phyloP scores from a whole-genome alignment of 352 stramenopile species.

The Pythium rishiriense region DNA sequence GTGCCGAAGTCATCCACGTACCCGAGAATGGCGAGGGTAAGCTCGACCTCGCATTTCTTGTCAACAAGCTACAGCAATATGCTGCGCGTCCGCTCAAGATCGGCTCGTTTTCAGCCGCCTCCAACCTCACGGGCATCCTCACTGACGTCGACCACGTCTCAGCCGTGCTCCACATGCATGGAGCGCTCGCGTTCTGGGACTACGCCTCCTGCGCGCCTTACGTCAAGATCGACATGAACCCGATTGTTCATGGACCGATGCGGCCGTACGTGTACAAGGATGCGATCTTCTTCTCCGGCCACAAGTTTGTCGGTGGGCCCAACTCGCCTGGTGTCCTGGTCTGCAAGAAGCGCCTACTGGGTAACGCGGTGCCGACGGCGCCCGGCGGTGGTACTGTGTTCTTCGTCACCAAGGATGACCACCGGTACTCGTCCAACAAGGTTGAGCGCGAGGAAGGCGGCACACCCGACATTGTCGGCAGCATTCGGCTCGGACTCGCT shows the following conservation, averaged over 20 bases:
- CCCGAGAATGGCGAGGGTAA: conserved; percentile 36
- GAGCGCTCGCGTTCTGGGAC: conserved; percentile 92
- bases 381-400: conserved; percentile 49
- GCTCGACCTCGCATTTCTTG: conserved; percentile 54
- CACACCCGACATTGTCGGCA: conserved; percentile 92
- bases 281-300: conserved; percentile 92
- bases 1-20: conserved; percentile 61
- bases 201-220: conserved; percentile 93
- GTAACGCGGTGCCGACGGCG: conserved; percentile 43
- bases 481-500: conserved; percentile 86
- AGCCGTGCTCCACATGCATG: conserved; percentile 82
- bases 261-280: conserved; percentile 76
- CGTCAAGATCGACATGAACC: conserved; percentile 93
- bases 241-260: conserved; percentile 33
- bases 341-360: conserved; percentile 87
- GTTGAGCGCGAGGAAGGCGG: conserved; percentile 96
- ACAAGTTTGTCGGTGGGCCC: conserved; percentile 95
- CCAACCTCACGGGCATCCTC: conserved; percentile 93
- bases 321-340: conserved; percentile 91
- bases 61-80: conserved; percentile 45
- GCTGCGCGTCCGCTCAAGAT: conserved; percentile 46
- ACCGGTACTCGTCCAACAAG: conserved; percentile 80
- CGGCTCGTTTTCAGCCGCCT: conserved; percentile 87
- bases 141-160: conserved; percentile 84
- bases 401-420: conserved; percentile 44